phyloP scores from a whole-genome alignment of 2,329 filamentous ascomycete genomes.

The Lachnellula occidentalis region DNA sequence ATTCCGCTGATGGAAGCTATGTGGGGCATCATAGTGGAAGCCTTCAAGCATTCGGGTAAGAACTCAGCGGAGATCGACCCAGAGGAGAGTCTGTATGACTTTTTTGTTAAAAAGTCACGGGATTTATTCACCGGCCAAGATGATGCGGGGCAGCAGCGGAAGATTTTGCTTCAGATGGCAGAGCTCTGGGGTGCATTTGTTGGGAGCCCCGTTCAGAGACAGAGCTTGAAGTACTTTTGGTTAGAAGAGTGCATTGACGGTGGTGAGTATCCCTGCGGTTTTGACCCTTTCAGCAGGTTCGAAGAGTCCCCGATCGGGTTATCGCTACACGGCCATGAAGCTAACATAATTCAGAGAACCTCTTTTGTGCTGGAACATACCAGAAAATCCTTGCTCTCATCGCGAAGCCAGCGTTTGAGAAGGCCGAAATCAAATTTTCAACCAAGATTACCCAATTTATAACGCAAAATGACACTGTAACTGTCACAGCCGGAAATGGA shows the following conservation, averaged over 20 bases:
- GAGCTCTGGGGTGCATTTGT: slow-evolving; percentile 48
- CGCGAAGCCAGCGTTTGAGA: slow-evolving; percentile 21
- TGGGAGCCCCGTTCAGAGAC: slow-evolving; percentile 42
- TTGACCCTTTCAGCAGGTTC: too few species aligned
- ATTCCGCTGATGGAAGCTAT: slow-evolving; percentile 35
- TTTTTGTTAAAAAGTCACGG: slow-evolving; percentile 45
- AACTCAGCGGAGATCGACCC: slow-evolving; percentile 43
- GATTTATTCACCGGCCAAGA: slow-evolving; percentile 35
- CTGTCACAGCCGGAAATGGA: slow-evolving; percentile 16
- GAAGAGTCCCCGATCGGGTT: too few species aligned
- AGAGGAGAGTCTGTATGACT: slow-evolving; percentile 45
- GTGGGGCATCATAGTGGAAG: slow-evolving; percentile 48
- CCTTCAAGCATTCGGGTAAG: slow-evolving; percentile 48
- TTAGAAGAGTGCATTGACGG: slow-evolving; percentile 53
- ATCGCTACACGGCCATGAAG: too few species aligned
- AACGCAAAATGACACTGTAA: slow-evolving; percentile 5
- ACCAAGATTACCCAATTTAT: slow-evolving; percentile 21
- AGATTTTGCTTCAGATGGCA: slow-evolving; percentile 35
- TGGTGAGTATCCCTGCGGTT: slow-evolving; percentile 21
- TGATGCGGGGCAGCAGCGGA: slow-evolving; percentile 30
- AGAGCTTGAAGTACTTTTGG: slow-evolving; percentile 54
- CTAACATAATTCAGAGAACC: slow-evolving; percentile 22
- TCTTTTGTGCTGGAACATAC: slow-evolving; percentile 31
- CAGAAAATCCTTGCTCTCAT: slow-evolving; percentile 27
- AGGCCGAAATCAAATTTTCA: slow-evolving; percentile 21